Evolutionary conservation across 2,329 filamentous ascomycete species (phyloP).

Genomic region (Parascedosporium putredinis): DNA sequence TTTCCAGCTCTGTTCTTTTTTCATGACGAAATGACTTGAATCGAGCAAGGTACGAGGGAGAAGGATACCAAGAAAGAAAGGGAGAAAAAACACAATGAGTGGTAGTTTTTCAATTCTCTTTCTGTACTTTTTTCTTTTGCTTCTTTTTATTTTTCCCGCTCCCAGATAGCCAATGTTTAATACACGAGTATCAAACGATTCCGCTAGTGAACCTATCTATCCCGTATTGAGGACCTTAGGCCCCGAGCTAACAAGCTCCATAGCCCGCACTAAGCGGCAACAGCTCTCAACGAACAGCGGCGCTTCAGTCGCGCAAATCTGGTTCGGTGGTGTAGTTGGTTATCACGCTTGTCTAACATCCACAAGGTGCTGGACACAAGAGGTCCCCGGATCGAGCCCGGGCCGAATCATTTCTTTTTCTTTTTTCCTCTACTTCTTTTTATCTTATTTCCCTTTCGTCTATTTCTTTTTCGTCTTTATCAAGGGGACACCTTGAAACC

Average conservation of each 20-base stretch:
- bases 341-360: constrained; percentile 4
- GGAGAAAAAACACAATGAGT: too few relatives aligned
- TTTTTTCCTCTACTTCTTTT: background rate
- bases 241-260: background rate
- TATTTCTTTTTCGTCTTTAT: background rate
- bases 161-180: background rate
- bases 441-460: background rate
- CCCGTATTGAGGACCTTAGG: background rate
- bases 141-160: background rate
- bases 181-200: background rate
- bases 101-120: too few relatives aligned
- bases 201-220: background rate
- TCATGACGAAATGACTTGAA: background rate
- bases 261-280: background rate
- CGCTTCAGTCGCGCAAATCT: background rate
- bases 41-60: background rate
- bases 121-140: background rate
- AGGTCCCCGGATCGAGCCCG: constrained; percentile 3
- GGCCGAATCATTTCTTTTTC: background rate
- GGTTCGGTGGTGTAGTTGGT: constrained; percentile 4
- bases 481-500: too few relatives aligned
- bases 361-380: constrained; percentile 4
- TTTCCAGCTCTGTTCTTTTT: background rate
- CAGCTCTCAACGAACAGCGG: too few relatives aligned
- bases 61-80: background rate